phyloP scores from a whole-genome alignment of 2,329 filamentous ascomycete species.

The Trichoderma harzianum region DNA sequence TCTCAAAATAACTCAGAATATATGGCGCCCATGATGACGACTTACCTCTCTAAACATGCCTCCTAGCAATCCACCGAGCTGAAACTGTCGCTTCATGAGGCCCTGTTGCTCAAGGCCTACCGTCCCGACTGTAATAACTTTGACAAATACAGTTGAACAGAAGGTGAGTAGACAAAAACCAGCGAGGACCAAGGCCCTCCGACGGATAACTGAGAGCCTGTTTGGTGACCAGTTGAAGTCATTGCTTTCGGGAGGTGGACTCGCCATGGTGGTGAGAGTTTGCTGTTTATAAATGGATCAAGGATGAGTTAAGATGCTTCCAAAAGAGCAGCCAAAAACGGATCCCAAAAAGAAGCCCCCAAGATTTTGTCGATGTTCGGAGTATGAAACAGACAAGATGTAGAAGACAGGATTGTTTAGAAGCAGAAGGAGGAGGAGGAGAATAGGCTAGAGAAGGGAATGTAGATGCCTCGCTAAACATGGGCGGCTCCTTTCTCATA shows the following conservation, averaged over 20 bases:
- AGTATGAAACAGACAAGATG: not conserved
- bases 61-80: slow-evolving; percentile 24
- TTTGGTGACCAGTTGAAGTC: not conserved
- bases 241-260: not conserved
- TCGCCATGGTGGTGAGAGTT: not conserved
- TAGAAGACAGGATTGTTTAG: not conserved
- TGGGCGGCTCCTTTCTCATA: not conserved
- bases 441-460: not conserved
- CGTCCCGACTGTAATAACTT: slow-evolving; percentile 11
- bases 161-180: slow-evolving; percentile 15
- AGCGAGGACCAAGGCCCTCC: not conserved
- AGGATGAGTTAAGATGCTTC: slow-evolving; percentile 25
- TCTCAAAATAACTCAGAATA: not conserved
- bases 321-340: slow-evolving; percentile 28
- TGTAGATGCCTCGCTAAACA: not conserved
- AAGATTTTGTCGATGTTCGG: not conserved
- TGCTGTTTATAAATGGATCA: slow-evolving; percentile 20
- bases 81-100: slow-evolving; percentile 25
- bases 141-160: slow-evolving; percentile 16
- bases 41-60: slow-evolving; percentile 21
- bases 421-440: not conserved
- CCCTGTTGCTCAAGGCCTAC: not conserved
- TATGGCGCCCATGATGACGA: not conserved
- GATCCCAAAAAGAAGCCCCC: slow-evolving; percentile 24
- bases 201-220: not conserved